Evolutionary conservation across 1,284 basidiomycete species (phyloP), one percentile per base, ranked within the genome.

Genomic region (Ustilago esculenta): DNA sequence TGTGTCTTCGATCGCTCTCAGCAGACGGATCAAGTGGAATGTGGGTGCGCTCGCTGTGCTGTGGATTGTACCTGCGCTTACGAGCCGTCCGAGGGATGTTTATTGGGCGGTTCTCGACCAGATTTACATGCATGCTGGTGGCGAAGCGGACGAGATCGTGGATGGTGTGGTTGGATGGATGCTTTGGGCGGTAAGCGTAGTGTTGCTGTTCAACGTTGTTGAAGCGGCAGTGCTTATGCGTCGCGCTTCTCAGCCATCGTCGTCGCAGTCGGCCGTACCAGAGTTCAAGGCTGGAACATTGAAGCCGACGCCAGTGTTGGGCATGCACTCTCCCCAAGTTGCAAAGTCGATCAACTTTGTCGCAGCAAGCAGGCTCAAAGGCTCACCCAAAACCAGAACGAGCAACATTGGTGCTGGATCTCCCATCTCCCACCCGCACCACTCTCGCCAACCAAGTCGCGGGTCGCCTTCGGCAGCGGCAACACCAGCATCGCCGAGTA

Each of bases 271-370:
- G n/a, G n/a, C n/a, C n/a, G n/a, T n/a, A n/a, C n/a, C n/a, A n/a
- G n/a, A n/a, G n/a, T n/a, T n/a, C n/a, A n/a, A n/a, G n/a, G n/a
- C n/a, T n/a, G n/a, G n/a, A n/a, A n/a, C n/a, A n/a, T n/a, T n/a
- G n/a, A n/a, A n/a, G n/a, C n/a, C n/a, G n/a, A n/a, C n/a, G n/a
- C 3, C 42, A 8, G 46, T 68, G 33, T 29, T 60, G 7, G 65
- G 65, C 0, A 49, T 68, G 21, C 57, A 68, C n/a, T 68, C 65
- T 3, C 57, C 65, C 0, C 45, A 53, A 23, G 45, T 57, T 4
- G 50, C 54, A n/a, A 68, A 57, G 29, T 45, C 41, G 20, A 44
- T 68, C 57, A 60, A 68, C 52, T 68, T 68, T 57, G 57, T 68
- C 30, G 65, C 65, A 4, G 65, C 65, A 6, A 61, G 57, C 23